Percentiles rank a stretch among this genome's conserved stretches.
These are phyloP conservation scores for Aspergillus bridgeri DNA, from an alignment of 495 filamentous ascomycete genomes.

Conservation along the genomic window DNA sequence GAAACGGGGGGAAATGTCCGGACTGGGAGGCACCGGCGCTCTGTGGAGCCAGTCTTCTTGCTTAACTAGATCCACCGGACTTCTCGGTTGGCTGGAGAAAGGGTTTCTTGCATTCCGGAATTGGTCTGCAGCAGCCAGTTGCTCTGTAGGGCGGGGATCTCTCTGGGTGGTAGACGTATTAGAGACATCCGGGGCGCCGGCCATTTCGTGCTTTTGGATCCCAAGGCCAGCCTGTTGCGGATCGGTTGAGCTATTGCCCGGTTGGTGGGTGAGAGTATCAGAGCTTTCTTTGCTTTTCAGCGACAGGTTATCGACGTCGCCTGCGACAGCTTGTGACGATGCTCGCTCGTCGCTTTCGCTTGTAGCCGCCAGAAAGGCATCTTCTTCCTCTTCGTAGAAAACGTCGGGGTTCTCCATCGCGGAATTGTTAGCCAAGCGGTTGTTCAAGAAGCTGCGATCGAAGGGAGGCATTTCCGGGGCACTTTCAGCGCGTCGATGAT, in stretches of 20 bases:
- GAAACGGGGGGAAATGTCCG: slow-evolving; percentile 43
- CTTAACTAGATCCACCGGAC: slow-evolving; percentile 28
- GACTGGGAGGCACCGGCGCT: slow-evolving; percentile 29
- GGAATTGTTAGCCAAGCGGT: slow-evolving; percentile 61
- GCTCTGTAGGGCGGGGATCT: slow-evolving; percentile 1
- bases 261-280: slow-evolving; percentile 37
- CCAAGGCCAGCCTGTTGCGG: slow-evolving; percentile 40
- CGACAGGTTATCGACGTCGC: slow-evolving; percentile 30
- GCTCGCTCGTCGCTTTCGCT: slow-evolving; percentile 22
- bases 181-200: not conserved
- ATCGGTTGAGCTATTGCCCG: slow-evolving; percentile 24
- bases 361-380: slow-evolving; percentile 52
- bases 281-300: slow-evolving; percentile 35
- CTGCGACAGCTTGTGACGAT: not conserved
- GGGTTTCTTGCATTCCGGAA: slow-evolving; percentile 22
- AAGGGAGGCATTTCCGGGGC: slow-evolving; percentile 86
- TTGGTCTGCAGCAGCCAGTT: slow-evolving; percentile 11
- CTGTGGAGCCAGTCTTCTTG: slow-evolving; percentile 29
- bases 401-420: slow-evolving; percentile 77
- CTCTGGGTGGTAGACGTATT: not conserved
- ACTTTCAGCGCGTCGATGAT: slow-evolving; percentile 88
- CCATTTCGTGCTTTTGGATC: slow-evolving; percentile 40
- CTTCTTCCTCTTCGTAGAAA: slow-evolving; percentile 94
- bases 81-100: slow-evolving; percentile 21
- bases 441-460: slow-evolving; percentile 63